A percentile compares a stretch with the other conserved stretches of the same genome.
Evolutionary conservation across 306 rosid genomes (phyloP).

Genomic region (Vigna mungo): DNA sequence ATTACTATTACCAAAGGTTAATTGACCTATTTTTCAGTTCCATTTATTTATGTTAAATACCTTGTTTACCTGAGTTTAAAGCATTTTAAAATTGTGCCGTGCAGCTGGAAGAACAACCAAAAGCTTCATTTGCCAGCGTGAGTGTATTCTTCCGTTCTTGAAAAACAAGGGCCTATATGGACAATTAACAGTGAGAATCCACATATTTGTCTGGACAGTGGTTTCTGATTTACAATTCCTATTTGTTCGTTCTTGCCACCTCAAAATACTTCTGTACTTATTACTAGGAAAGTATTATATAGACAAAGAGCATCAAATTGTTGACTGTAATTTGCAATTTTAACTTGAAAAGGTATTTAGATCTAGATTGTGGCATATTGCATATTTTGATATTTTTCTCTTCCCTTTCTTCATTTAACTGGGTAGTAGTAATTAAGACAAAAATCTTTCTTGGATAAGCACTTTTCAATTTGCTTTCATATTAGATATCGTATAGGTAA

Average conservation of each 20-base stretch:
- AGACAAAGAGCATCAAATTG: constrained; percentile 27
- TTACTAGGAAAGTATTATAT: constrained; percentile 43
- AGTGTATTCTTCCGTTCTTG: constrained; percentile 39
- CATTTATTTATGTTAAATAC: constrained; percentile 16
- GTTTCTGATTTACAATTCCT: constrained; percentile 43
- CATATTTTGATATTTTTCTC: not conserved
- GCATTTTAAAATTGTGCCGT: constrained; percentile 37
- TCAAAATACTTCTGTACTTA: constrained; percentile 46
- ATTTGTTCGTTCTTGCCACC: constrained; percentile 48
- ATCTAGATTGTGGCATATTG: constrained; percentile 11
- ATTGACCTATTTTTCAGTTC: constrained; percentile 11
- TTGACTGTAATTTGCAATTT: constrained; percentile 38
- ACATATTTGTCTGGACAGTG: constrained; percentile 42
- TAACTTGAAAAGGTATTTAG: constrained; percentile 30
- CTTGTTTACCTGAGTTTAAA: constrained; percentile 17
- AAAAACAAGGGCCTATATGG: constrained; percentile 44
- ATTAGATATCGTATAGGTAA: not conserved
- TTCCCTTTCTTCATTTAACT: not conserved
- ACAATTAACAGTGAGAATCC: constrained; percentile 41
- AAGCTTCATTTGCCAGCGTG: constrained; percentile 89
- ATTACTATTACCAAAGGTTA: constrained; percentile 89
- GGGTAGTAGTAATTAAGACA: not conserved
- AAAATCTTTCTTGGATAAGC: not conserved
- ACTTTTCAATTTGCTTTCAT: not conserved
- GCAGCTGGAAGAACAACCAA: constrained; percentile 90